phyloP scores from a whole-genome alignment of 148 eudicot species.

The Fagopyrum tataricum region DNA sequence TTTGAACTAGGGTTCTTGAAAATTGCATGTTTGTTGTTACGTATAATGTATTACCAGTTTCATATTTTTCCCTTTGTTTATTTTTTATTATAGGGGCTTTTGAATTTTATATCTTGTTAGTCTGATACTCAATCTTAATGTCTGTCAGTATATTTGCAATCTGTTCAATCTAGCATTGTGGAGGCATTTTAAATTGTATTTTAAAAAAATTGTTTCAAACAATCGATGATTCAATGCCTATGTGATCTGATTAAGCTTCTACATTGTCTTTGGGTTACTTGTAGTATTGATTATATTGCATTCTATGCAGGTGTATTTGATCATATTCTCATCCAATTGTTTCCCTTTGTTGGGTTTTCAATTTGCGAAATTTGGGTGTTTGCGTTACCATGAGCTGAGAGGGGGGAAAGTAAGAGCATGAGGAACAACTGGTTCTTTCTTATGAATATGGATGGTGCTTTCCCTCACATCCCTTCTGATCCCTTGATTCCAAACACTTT shows the following conservation, averaged over 20 bases:
- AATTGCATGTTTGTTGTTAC: not conserved
- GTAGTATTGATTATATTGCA: not conserved
- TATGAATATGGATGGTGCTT: constrained; percentile 35
- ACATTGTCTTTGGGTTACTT: not conserved
- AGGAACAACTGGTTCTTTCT: constrained; percentile 37
- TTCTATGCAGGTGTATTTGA: not conserved
- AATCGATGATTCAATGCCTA: too few relatives aligned
- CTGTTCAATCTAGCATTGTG: not conserved
- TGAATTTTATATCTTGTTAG: not conserved
- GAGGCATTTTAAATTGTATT: not conserved
- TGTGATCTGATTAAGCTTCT: not conserved
- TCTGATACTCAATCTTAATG: not conserved
- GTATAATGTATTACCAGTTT: not conserved
- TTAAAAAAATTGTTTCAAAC: not conserved
- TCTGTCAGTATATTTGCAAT: not conserved
- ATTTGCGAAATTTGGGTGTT: not conserved
- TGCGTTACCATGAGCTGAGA: not conserved
- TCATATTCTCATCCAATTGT: not conserved
- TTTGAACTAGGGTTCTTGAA: not conserved
- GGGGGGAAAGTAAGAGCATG: constrained; percentile 14
- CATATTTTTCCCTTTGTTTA: not conserved
- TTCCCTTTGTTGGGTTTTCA: not conserved
- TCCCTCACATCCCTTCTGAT: constrained; percentile 32
- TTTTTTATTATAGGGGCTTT: not conserved
- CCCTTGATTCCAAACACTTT: constrained; percentile 33